Evolutionary conservation across 495 filamentous ascomycete species (phyloP).

Genomic region (Penicillium ochrochloron): DNA sequence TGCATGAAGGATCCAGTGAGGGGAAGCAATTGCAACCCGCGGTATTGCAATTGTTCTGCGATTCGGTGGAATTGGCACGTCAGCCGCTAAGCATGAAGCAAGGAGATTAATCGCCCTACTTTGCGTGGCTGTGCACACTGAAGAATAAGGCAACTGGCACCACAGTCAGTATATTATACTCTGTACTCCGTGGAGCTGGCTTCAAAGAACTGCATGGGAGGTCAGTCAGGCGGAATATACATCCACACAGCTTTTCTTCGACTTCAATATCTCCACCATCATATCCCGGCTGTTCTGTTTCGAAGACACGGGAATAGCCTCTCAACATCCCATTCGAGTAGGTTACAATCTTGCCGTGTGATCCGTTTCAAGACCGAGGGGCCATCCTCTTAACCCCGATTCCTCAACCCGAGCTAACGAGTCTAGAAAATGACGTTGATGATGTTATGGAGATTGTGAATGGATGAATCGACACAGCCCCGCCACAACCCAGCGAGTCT

Average conservation of each 20-base stretch:
- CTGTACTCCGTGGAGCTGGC: neutral
- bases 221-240: neutral
- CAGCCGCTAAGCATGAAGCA: neutral
- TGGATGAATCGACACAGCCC: neutral
- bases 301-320: neutral
- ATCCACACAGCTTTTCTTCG: neutral
- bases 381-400: neutral
- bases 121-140: neutral
- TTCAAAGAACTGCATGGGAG: neutral
- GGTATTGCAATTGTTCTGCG: neutral
- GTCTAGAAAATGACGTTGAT: neutral
- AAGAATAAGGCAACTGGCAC: neutral
- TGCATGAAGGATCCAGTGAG: slow-evolving; percentile 6
- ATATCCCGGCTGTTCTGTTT: neutral
- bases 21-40: neutral
- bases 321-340: neutral
- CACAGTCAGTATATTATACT: neutral
- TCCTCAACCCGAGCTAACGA: neutral
- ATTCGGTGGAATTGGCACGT: neutral
- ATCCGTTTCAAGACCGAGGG: slow-evolving; percentile 2
- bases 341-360: neutral
- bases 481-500: neutral
- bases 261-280: neutral
- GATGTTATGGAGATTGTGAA: neutral
- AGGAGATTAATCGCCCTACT: neutral